Evolutionary conservation across 2,329 filamentous ascomycete genomes (phyloP).

Genomic region (Diplodia seriata): DNA sequence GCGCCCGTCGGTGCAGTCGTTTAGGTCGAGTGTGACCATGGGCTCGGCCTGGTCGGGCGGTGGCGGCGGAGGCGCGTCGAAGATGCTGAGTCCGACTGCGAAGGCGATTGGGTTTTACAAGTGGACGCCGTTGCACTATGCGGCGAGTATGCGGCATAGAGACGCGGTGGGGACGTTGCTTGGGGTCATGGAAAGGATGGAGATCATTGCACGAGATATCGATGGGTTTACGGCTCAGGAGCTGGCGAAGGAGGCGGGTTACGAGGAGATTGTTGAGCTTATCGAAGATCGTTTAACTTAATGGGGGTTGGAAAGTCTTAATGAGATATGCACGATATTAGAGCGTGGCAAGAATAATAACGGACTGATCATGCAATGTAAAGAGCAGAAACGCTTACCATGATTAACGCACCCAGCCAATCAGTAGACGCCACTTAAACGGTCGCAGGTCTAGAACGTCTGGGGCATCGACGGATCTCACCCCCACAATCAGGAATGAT

Average conservation of each 20-base stretch:
- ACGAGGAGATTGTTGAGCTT: not conserved
- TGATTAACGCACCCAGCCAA: no score
- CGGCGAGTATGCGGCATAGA: constrained; percentile 10
- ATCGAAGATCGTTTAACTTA: constrained; percentile 9
- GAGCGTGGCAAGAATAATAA: no score
- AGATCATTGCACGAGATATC: constrained; percentile 18
- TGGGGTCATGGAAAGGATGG: constrained; percentile 2
- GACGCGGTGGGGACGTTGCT: not conserved
- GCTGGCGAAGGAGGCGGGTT: not conserved
- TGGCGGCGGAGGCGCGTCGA: not conserved
- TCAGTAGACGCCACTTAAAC: no score
- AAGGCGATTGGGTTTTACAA: constrained; percentile 1
- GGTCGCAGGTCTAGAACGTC: no score
- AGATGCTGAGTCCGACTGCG: not conserved
- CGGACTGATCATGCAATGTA: no score
- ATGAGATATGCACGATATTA: no score
- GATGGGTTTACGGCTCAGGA: constrained; percentile 17
- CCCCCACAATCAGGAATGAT: no score
- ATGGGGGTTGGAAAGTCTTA: not conserved
- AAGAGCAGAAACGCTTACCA: no score
- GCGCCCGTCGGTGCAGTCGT: constrained; percentile 2
- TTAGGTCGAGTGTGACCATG: not conserved
- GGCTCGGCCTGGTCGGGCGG: not conserved
- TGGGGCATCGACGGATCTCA: no score
- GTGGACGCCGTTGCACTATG: constrained; percentile 20